Percentiles rank a stretch among this genome's conserved stretches.
phyloP scores from a whole-genome alignment of 2,329 filamentous ascomycete genomes.

The Monosporascus sp. region DNA sequence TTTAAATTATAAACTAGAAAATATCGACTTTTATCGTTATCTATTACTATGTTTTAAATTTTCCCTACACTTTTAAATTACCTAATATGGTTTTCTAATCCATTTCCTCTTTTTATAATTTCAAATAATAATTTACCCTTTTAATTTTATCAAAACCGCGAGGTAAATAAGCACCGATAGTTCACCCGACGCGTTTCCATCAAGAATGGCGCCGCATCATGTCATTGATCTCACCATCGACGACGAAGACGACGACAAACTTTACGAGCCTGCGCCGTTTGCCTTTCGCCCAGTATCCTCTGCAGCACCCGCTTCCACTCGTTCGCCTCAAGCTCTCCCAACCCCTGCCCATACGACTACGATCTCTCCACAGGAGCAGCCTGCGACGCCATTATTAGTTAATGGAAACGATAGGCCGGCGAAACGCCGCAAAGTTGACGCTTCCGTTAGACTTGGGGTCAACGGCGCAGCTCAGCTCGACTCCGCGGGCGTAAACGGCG shows the following conservation, averaged over 20 bases:
- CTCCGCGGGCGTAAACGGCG: not conserved
- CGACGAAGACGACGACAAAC: slow-evolving; percentile 7
- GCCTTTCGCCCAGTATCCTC: not conserved
- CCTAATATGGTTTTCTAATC: slow-evolving; percentile 1
- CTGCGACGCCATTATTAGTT: too few relatives aligned
- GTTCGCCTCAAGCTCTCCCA: not conserved
- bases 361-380: not conserved
- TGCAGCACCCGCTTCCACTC: not conserved
- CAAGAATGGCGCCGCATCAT: not conserved
- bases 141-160: not conserved
- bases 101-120: not conserved
- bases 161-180: not conserved
- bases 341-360: too few relatives aligned
- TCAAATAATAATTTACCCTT: not conserved
- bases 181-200: not conserved
- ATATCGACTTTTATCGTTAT: too few relatives aligned
- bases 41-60: too few relatives aligned
- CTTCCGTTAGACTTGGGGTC: not conserved
- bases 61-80: slow-evolving; percentile 5
- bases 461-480: not conserved
- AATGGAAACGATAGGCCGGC: slow-evolving; percentile 2
- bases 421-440: slow-evolving; percentile 11
- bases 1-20: too few relatives aligned
- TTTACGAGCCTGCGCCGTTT: not conserved
- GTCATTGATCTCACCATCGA: slow-evolving; percentile 14